Percentiles rank a stretch among this genome's conserved stretches.
phyloP scores from a whole-genome alignment of 192 early-diverging fungal species.

The Gigaspora rosea region DNA sequence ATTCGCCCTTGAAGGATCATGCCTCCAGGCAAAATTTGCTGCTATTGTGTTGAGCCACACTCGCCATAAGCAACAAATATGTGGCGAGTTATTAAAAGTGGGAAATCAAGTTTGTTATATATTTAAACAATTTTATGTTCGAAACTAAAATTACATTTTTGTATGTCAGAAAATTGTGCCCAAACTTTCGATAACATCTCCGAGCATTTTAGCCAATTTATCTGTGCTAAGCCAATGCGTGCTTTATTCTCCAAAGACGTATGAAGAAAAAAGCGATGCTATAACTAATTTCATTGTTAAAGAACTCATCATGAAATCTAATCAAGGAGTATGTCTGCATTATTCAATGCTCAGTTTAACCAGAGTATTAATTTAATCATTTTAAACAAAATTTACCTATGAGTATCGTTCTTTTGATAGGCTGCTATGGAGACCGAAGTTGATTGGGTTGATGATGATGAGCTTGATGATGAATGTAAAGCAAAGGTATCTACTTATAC shows the following conservation, averaged over 20 bases:
- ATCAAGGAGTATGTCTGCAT: conserved; percentile 35
- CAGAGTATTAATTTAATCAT: too few species aligned
- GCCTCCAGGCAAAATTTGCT: conserved; percentile 71
- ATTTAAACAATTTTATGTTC: too few species aligned
- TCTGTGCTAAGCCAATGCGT: conserved; percentile 65
- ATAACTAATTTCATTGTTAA: conserved; percentile 64
- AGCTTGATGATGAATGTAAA: conserved; percentile 57
- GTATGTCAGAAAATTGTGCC: conserved; percentile 28
- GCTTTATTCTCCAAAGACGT: conserved; percentile 54
- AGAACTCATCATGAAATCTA: conserved; percentile 52
- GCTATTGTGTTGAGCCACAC: conserved; percentile 69
- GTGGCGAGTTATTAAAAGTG: conserved; percentile 55
- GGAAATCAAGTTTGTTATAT: not conserved
- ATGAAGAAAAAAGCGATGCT: conserved; percentile 51
- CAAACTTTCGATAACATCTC: conserved; percentile 35
- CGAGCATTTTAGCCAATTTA: conserved; percentile 48
- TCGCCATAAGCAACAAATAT: conserved; percentile 45
- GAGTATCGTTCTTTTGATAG: not conserved
- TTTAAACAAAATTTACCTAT: not conserved
- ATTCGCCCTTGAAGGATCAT: conserved; percentile 58
- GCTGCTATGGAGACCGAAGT: conserved; percentile 35
- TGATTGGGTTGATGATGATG: conserved; percentile 68
- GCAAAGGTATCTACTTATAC: conserved; percentile 49
- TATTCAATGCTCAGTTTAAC: not conserved
- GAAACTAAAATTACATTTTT: too few species aligned